Conservation (phyloP, 345 rosid genomes). For the Gossypium anomalum region DNA sequence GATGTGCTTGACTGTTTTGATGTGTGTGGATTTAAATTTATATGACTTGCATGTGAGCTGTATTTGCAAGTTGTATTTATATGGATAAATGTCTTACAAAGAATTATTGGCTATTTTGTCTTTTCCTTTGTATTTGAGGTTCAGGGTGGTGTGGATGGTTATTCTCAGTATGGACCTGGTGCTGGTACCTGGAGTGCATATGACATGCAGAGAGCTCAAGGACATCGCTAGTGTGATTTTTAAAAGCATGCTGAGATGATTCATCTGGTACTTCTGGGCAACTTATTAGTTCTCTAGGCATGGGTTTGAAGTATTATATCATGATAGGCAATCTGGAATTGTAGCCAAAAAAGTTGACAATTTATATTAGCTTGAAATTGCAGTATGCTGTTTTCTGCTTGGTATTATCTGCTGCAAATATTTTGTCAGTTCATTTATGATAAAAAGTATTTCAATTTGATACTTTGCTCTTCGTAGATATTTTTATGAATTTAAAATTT, state of each 20-base stretch:
- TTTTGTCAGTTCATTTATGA: conserved; percentile 12
- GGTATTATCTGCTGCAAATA: conserved; percentile 15
- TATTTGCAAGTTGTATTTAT: background rate
- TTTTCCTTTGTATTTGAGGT: conserved; percentile 33
- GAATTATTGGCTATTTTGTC: background rate
- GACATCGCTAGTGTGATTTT: conserved; percentile 52
- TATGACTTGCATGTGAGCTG: background rate
- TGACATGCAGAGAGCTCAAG: conserved; percentile 65
- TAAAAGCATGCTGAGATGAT: conserved; percentile 26
- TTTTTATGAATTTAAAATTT: background rate
- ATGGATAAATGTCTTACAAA: background rate
- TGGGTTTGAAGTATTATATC: conserved; percentile 28
- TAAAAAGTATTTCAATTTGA: background rate
- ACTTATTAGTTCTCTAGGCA: conserved; percentile 27
- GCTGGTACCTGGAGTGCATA: conserved; percentile 67
- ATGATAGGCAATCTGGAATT: conserved; percentile 24
- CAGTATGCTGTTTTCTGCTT: conserved; percentile 16
- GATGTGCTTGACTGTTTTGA: background rate
- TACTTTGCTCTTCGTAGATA: background rate
- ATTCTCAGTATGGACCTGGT: conserved; percentile 68
- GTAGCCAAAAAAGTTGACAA: conserved; percentile 22
- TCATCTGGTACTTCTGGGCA: conserved; percentile 37
- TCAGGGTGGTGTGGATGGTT: conserved; percentile 60
- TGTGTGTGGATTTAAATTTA: conserved; percentile 3
- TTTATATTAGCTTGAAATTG: conserved; percentile 20